Evolutionary conservation across 1,284 basidiomycete species (phyloP), one percentile per base, ranked within the genome.

Genomic region (Apiotrichum veenhuisii): DNA sequence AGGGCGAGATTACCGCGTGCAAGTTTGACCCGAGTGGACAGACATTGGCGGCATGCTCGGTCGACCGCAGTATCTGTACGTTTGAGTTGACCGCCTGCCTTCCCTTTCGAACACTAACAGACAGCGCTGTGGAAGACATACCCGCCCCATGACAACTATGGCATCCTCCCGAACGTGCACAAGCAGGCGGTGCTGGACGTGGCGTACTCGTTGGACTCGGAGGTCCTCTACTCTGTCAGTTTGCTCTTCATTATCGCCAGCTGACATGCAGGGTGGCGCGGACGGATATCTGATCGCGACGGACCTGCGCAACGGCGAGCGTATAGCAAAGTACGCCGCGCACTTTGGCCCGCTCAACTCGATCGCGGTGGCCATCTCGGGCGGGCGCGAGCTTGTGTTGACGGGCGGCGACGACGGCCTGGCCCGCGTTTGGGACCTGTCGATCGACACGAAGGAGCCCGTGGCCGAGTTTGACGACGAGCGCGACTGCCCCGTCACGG

Each of bases 361-460:
- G 11, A 78, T 96, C n/a, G 89, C 93, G 55, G 90, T 88, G 26
- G 82, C 92, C 74, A 86, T 87, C 15, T 90, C 89, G 2, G 84
- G 87, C 0, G 78, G 78, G 10, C 55, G 75, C 26, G 92, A 94
- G 73, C 82, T 95, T 34, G 73, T 95, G 22, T 86, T 85, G 9
- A 91, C 88, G 1, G 92, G 85, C 14, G 87, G 87, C 22, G 93
- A 97, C 70, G 93, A 97, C 68, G 90, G 91, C 1, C 85, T 86
- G 0, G 89, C 94, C 25, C 83, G 87, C 54, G 80, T 96, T 5
- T 96, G 91, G 91, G 90, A 92, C 59, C 83, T 85, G 1, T 84
- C 86, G 8, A 84, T 90, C 30, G 86, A 85, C n/a, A 74, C 78
- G 0, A 94, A 91, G 74, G 80, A 84, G 10, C 82, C 88, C 23